Conservation (phyloP, 805 yeast species). For the Candida arabinofermentans region DNA sequence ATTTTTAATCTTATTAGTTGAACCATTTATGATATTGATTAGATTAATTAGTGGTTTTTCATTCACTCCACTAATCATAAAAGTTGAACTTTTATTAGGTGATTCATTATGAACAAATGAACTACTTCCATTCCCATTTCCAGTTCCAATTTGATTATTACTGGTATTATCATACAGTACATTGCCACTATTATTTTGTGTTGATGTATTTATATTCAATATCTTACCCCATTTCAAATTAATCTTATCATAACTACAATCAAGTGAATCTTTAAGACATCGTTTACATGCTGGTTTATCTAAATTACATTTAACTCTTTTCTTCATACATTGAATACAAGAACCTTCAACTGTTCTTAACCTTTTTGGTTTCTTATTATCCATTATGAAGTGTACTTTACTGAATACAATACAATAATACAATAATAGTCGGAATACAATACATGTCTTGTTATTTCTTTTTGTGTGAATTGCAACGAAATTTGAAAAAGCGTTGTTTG, state of each 20-base stretch:
- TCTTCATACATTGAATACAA: slow-evolving; percentile 45
- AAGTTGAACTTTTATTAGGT: background rate
- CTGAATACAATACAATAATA: too few species aligned
- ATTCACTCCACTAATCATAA: slow-evolving; percentile 1
- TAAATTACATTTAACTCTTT: slow-evolving; percentile 46
- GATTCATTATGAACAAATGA: background rate
- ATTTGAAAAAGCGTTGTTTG: too few species aligned
- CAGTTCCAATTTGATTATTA: too few species aligned
- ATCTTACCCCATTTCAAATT: slow-evolving; percentile 42
- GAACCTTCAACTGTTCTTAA: slow-evolving; percentile 26
- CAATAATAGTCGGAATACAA: background rate
- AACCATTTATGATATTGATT: background rate
- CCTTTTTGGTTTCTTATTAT: slow-evolving; percentile 12
- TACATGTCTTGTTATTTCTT: too few species aligned
- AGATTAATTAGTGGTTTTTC: background rate
- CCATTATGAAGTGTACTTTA: too few species aligned
- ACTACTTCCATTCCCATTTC: too few species aligned
- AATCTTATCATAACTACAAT: slow-evolving; percentile 41
- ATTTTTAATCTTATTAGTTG: background rate
- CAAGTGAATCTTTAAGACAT: slow-evolving; percentile 34
- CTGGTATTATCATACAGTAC: background rate
- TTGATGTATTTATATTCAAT: slow-evolving; percentile 23
- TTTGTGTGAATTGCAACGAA: too few species aligned
- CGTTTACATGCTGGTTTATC: slow-evolving; percentile 38
- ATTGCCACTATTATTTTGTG: background rate